These are phyloP conservation scores for Chalciporus sp. DNA, from an alignment of 1,284 basidiomycete species.

Conservation along the genomic window DNA sequence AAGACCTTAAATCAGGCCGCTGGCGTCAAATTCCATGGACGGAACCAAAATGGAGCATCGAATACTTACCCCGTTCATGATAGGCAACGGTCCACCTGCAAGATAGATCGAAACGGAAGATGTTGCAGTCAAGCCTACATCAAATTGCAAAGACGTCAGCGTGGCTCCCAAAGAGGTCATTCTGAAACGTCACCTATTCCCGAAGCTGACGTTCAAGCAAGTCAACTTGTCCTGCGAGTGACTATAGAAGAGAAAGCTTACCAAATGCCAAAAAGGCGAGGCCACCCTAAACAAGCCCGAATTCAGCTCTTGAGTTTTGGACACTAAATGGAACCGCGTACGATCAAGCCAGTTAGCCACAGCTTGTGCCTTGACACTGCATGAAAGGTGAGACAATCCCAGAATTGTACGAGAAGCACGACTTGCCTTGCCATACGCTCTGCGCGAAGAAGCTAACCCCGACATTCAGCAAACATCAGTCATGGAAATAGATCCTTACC, in stretches of 20 bases:
- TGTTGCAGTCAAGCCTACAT: constrained; percentile 6
- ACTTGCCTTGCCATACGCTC: constrained; percentile 14
- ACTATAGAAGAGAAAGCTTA: constrained; percentile 4
- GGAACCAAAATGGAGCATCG: background rate
- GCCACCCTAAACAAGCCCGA: background rate
- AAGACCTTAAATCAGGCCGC: constrained; percentile 9
- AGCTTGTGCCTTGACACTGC: constrained; percentile 17
- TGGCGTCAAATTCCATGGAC: background rate
- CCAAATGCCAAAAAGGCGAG: constrained; percentile 14
- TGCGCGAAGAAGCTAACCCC: constrained; percentile 17
- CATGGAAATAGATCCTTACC: constrained; percentile 2
- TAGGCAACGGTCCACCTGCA: background rate
- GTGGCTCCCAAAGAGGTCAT: too few species aligned
- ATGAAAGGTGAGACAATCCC: background rate
- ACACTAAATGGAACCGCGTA: constrained; percentile 1
- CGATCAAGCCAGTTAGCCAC: constrained; percentile 13
- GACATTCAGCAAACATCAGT: constrained; percentile 1
- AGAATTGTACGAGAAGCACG: background rate
- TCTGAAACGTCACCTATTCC: constrained; percentile 12
- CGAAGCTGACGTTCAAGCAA: constrained; percentile 1
- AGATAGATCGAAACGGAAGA: constrained; percentile 5
- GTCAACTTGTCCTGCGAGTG: background rate
- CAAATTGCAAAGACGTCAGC: background rate
- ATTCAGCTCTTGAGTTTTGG: background rate
- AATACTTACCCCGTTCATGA: constrained; percentile 11